A percentile compares a stretch with the other conserved stretches of the same genome.
Conservation (phyloP, 306 rosid species). For the Abrus pulchellus region DNA sequence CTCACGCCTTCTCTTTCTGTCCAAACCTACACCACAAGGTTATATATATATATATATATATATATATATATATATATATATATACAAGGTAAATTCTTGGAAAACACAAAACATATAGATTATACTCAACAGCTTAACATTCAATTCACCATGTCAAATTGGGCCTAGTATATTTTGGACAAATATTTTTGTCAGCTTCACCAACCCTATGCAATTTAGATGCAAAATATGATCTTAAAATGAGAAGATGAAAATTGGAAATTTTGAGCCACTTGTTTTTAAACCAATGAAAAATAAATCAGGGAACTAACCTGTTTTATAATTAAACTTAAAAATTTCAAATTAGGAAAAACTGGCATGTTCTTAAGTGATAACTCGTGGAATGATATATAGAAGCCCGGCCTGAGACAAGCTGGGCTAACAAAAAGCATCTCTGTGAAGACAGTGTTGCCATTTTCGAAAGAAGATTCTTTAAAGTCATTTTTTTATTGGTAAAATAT, state of each 20-base stretch:
- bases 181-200: neutral
- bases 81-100: neutral
- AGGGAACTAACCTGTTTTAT: neutral
- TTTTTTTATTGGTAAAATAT: too few relatives aligned
- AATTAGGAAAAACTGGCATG: too few relatives aligned
- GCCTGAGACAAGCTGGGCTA: too few relatives aligned
- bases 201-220: neutral
- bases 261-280: neutral
- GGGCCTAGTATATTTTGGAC: neutral
- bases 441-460: too few relatives aligned
- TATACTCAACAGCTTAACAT: neutral
- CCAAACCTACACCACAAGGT: conserved; percentile 52
- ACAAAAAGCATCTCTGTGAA: too few relatives aligned
- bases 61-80: too few relatives aligned
- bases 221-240: neutral
- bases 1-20: conserved; percentile 59
- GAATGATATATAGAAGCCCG: too few relatives aligned
- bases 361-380: too few relatives aligned
- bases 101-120: neutral
- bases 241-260: neutral
- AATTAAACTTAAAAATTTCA: neutral
- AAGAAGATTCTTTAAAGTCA: too few relatives aligned
- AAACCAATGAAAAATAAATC: neutral
- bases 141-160: neutral
- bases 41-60: too few relatives aligned